Evolutionary conservation across 2,329 filamentous ascomycete species (phyloP).

Genomic region (Epichloe gansuensis): DNA sequence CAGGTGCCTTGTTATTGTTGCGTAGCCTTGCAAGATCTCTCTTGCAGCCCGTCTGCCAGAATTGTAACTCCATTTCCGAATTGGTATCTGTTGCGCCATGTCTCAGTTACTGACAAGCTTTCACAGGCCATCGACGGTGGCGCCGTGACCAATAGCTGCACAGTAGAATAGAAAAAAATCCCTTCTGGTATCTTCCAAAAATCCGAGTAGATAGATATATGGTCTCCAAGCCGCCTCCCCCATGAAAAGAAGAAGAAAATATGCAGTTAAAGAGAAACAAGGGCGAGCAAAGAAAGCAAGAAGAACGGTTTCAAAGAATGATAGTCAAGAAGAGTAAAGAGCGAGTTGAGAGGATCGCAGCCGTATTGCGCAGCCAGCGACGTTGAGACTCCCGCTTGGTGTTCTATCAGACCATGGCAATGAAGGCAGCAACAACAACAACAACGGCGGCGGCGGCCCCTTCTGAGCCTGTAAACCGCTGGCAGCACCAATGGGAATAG

Average conservation of each 20-base stretch:
- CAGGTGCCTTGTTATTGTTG: background rate
- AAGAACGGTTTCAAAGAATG: background rate
- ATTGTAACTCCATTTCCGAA: background rate
- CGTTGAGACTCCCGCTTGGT: background rate
- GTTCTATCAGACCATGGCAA: constrained; percentile 25
- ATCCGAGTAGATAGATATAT: background rate
- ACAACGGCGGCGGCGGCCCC: constrained; percentile 28
- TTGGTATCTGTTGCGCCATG: constrained; percentile 2
- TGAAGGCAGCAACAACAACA: constrained; percentile 24
- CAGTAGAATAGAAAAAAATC: background rate
- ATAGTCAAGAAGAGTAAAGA: constrained; percentile 1
- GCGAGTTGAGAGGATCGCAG: background rate
- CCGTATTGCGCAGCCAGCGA: background rate
- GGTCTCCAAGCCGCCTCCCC: background rate
- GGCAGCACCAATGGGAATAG: constrained; percentile 20
- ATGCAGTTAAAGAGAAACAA: background rate
- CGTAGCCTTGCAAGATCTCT: background rate
- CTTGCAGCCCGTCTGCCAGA: background rate
- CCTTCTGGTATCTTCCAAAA: background rate
- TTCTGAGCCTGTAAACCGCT: constrained; percentile 25
- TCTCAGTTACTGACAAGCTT: background rate
- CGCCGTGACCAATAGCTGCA: background rate
- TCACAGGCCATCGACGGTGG: background rate
- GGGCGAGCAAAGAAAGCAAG: background rate
- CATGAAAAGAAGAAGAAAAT: background rate